Evolutionary conservation across 768 basidiomycete species (phyloP), one percentile per base, ranked within the genome.

Genomic region (Boletus pseudo-olivaceus): DNA sequence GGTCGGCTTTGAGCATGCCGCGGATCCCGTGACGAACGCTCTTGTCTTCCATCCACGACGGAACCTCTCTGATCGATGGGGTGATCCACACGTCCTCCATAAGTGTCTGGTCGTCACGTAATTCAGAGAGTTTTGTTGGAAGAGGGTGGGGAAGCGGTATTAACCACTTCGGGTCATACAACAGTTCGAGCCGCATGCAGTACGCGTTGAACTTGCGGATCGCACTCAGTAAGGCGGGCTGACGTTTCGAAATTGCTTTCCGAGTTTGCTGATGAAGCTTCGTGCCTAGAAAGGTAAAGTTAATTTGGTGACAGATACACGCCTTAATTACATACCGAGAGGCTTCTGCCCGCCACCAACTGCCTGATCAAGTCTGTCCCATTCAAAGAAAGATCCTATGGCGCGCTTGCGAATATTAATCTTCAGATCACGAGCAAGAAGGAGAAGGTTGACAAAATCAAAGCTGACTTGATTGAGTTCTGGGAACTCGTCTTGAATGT

Each of bases 281-380:
- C n/a, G n/a, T n/a, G n/a, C n/a, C n/a, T n/a, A n/a, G 17, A 23
- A 23, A n/a, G 38, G 14, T 10, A 20, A 15, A 41, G 15, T 26
- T 4, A 35, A 5, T 12, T 41, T 14, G 0, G 23, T 15, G 23
- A 4, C 1, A 42, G 20, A 33, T 19, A 12, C 3, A 5, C 7
- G 10, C 1, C 5, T 47, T 11, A 3, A 4, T 3, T 47, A 5
- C n/a, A 33, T 33, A 53, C 48, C 42, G 6, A 54, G 37, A 1
- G 54, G 42, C 30, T 54, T 49, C 12, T 54, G 42, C 4, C 5
- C 27, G 1, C 53, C 34, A 2, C 53, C 47, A 27, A 54, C 40
- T 1, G 53, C 53, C 29, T 37, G 47, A 23, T 54, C 40, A 1
- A 54, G 29, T 42, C 34, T 54, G 7, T 54, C 40, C 47, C 53